phyloP scores from a whole-genome alignment of 2,329 filamentous ascomycete genomes.

The Trichoderma koningiopsis region DNA sequence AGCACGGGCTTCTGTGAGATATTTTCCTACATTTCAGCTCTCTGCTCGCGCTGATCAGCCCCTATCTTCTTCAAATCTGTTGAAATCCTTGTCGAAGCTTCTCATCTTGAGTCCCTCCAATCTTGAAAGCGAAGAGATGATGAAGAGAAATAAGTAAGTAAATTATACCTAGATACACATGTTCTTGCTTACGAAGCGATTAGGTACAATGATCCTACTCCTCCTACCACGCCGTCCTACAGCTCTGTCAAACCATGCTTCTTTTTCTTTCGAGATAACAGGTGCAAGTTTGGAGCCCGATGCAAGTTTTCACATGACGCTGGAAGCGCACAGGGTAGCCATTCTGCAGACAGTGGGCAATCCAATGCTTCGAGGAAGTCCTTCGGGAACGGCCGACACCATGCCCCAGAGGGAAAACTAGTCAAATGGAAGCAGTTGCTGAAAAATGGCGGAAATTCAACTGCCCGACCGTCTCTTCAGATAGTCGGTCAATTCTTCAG shows the following conservation, averaged over 20 bases:
- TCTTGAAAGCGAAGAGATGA: neutral
- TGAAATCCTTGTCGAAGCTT: neutral
- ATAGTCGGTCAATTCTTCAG: conserved; percentile 28
- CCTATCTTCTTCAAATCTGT: neutral
- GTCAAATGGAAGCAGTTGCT: conserved; percentile 30
- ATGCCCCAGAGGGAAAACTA: conserved; percentile 27
- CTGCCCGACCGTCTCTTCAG: neutral
- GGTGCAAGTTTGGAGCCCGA: conserved; percentile 26
- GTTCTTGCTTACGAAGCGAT: neutral
- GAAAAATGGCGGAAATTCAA: neutral
- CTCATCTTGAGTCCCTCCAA: neutral
- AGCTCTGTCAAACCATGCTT: conserved; percentile 14
- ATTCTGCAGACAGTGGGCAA: neutral
- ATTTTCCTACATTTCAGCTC: neutral
- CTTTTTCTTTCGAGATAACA: conserved; percentile 7
- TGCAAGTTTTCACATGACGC: conserved; percentile 26
- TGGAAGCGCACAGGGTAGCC: neutral
- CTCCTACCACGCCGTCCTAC: neutral
- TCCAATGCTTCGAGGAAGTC: neutral
- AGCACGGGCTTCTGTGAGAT: neutral
- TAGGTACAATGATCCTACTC: neutral
- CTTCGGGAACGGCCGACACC: neutral
- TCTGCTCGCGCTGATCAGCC: neutral
- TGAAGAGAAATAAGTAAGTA: neutral
- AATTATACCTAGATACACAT: no score